A percentile compares a stretch with the other conserved stretches of the same genome.
These are phyloP conservation scores for Pichia sp. DNA, from an alignment of 1,139 yeast species.

Conservation along the genomic window DNA sequence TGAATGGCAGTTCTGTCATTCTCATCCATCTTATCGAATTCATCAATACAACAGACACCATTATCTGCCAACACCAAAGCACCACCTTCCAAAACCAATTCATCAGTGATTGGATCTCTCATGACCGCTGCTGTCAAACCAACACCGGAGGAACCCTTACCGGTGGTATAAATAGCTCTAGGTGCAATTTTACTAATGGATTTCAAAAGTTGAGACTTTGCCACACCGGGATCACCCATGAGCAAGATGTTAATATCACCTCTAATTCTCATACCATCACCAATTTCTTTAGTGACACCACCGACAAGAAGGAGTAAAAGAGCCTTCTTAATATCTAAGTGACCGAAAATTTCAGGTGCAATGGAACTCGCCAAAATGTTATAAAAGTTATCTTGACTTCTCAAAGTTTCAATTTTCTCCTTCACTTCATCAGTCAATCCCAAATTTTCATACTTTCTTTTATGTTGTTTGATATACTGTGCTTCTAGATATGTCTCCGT, in stretches of 20 bases:
- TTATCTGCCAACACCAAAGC: slow-evolving; percentile 96
- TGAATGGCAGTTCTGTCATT: slow-evolving; percentile 95
- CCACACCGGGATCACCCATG: slow-evolving; percentile 99
- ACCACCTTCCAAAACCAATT: slow-evolving; percentile 98
- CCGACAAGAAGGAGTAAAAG: slow-evolving; percentile 79
- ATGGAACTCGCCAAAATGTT: slow-evolving; percentile 78
- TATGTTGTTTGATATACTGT: slow-evolving; percentile 79
- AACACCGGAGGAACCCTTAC: slow-evolving; percentile 98
- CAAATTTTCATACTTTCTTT: slow-evolving; percentile 71
- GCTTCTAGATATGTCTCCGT: slow-evolving; percentile 94
- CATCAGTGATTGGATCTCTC: slow-evolving; percentile 98
- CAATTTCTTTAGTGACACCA: slow-evolving; percentile 91
- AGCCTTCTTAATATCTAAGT: slow-evolving; percentile 88
- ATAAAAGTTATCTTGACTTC: slow-evolving; percentile 62
- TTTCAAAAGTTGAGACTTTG: slow-evolving; percentile 92
- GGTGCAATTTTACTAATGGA: slow-evolving; percentile 93
- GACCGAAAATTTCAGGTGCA: slow-evolving; percentile 98
- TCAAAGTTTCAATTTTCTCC: slow-evolving; percentile 46
- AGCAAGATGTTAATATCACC: slow-evolving; percentile 95
- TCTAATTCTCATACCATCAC: slow-evolving; percentile 95
- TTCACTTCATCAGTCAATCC: slow-evolving; percentile 53
- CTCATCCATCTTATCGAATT: slow-evolving; percentile 98
- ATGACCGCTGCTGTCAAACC: slow-evolving; percentile 99
- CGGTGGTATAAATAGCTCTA: slow-evolving; percentile 95
- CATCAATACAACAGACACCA: slow-evolving; percentile 98